These are phyloP conservation scores for Coprinellus micaceus DNA, from an alignment of 768 basidiomycete species.

Conservation along the genomic window DNA sequence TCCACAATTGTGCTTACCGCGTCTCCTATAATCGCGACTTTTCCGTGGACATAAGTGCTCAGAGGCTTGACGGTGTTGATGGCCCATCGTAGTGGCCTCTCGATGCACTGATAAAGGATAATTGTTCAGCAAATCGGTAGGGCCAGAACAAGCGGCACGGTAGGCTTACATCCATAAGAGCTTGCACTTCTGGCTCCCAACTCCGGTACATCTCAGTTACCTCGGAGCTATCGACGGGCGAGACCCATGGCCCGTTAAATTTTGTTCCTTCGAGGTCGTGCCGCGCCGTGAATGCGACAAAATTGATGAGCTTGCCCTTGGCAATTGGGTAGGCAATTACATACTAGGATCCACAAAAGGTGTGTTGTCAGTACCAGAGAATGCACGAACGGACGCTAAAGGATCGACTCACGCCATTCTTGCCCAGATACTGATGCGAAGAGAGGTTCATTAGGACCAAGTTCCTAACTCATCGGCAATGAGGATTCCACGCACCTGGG, in stretches of 20 bases:
- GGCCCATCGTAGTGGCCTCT: conserved; percentile 56
- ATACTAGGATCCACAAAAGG: conserved; percentile 35
- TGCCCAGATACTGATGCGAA: conserved; percentile 53
- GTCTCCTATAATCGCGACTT: conserved; percentile 47
- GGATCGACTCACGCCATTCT: conserved; percentile 35
- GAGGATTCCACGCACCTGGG: conserved; percentile 35
- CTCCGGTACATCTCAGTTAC: conserved; percentile 40
- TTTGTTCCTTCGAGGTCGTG: conserved; percentile 51
- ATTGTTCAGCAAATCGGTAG: conserved; percentile 7
- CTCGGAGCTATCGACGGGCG: conserved; percentile 41
- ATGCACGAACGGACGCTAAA: not conserved
- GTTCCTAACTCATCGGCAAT: not conserved
- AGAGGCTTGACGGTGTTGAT: conserved; percentile 56
- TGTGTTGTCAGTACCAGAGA: not conserved
- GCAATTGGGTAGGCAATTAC: conserved; percentile 61
- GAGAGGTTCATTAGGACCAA: not conserved
- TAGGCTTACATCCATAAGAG: conserved; percentile 47
- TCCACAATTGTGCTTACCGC: conserved; percentile 33
- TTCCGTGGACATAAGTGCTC: conserved; percentile 45
- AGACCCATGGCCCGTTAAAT: conserved; percentile 51
- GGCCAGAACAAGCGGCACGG: not conserved
- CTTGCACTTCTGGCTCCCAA: conserved; percentile 61
- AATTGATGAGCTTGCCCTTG: conserved; percentile 55
- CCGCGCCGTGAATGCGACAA: conserved; percentile 52
- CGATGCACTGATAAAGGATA: conserved; percentile 42